Conservation (phyloP, 2,329 filamentous ascomycete genomes). For the Fusarium staphyleae region DNA sequence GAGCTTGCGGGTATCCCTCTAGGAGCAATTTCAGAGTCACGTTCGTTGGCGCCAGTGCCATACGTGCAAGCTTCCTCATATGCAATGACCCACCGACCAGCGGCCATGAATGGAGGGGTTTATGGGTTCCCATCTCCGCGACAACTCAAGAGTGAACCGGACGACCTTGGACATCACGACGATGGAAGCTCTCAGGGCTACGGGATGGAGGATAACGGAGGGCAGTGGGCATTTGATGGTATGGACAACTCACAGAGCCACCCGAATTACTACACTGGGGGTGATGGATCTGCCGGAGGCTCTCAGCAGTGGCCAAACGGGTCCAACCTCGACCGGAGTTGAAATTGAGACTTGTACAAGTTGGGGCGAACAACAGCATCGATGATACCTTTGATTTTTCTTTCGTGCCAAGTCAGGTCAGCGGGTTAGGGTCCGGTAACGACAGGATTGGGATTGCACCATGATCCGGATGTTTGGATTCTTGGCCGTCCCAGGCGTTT, state of each 20-base stretch:
- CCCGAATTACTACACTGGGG: conserved; percentile 14
- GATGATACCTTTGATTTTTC: neutral
- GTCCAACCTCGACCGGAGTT: neutral
- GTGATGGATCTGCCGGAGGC: neutral
- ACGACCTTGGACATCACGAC: conserved; percentile 12
- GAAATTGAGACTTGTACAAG: neutral
- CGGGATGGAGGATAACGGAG: conserved; percentile 21
- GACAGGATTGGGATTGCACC: neutral
- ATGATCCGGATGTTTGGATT: neutral
- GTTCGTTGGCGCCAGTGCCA: conserved; percentile 2
- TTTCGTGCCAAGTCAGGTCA: neutral
- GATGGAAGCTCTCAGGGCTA: conserved; percentile 27
- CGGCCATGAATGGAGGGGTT: conserved; percentile 16
- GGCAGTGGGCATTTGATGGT: conserved; percentile 23
- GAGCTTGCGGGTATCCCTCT: neutral
- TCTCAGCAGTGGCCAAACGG: conserved; percentile 16
- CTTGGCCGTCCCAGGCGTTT: neutral
- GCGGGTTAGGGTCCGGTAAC: neutral
- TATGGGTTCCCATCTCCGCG: conserved; percentile 30
- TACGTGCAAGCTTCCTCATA: conserved; percentile 27
- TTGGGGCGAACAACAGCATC: neutral
- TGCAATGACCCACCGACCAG: conserved; percentile 25
- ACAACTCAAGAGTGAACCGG: conserved; percentile 27
- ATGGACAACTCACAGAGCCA: conserved; percentile 25
- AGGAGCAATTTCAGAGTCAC: conserved; percentile 4